Conservation (phyloP, 73 alveolate species). For the Paramecium caudatum region DNA sequence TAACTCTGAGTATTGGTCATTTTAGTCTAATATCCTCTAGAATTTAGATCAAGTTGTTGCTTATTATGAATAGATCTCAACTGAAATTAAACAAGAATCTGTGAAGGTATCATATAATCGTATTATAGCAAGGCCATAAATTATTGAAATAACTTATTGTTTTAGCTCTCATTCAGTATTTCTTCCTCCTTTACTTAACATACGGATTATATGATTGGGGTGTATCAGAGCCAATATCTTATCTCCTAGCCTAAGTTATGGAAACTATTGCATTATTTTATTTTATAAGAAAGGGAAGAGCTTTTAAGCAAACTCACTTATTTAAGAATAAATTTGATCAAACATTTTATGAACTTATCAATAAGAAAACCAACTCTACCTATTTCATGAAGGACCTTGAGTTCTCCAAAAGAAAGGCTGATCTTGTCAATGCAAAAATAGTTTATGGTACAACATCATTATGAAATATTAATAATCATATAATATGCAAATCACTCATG, state of each 20-base stretch:
- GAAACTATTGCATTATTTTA: slow-evolving; percentile 64
- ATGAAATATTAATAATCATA: too few relatives aligned
- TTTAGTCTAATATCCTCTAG: background rate
- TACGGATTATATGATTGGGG: slow-evolving; percentile 64
- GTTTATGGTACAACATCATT: slow-evolving; percentile 55
- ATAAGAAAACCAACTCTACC: slow-evolving; percentile 55
- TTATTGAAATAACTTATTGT: slow-evolving; percentile 40
- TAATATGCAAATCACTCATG: too few relatives aligned
- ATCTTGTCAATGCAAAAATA: slow-evolving; percentile 3
- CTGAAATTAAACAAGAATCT: slow-evolving; percentile 3
- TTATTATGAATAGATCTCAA: slow-evolving; percentile 8
- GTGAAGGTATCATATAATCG: background rate
- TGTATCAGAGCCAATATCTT: slow-evolving; percentile 67
- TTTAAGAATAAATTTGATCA: slow-evolving; percentile 42
- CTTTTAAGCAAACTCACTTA: slow-evolving; percentile 33
- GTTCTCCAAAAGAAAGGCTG: slow-evolving; percentile 46
- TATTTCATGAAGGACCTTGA: slow-evolving; percentile 50
- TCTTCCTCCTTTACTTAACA: slow-evolving; percentile 25
- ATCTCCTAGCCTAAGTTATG: slow-evolving; percentile 18
- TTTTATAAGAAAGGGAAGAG: slow-evolving; percentile 52
- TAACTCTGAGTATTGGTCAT: slow-evolving; percentile 19
- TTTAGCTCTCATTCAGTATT: slow-evolving; percentile 28
- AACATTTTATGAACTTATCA: slow-evolving; percentile 35
- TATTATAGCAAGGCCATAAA: slow-evolving; percentile 44
- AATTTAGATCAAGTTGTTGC: slow-evolving; percentile 24